These are phyloP conservation scores for Gryganskiella cystojenkinii DNA, from an alignment of 192 early-diverging fungal genomes.

Conservation along the genomic window DNA sequence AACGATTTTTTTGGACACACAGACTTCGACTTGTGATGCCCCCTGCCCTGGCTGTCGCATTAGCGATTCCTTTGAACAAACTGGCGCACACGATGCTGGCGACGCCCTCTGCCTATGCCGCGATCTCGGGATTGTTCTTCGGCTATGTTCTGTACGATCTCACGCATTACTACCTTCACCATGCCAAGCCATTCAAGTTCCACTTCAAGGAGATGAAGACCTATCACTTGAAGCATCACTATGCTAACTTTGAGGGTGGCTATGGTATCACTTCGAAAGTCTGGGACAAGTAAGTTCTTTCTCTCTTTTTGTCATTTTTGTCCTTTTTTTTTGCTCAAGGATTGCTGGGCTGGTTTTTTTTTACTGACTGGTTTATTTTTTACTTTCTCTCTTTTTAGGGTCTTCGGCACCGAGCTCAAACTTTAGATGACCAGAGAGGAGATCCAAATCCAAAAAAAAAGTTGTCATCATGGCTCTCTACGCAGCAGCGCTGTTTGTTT, in stretches of 20 bases:
- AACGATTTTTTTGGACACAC: background rate
- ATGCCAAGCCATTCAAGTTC: conserved; percentile 77
- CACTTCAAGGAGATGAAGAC: conserved; percentile 91
- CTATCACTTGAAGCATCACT: conserved; percentile 96
- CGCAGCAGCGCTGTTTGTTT: too few species aligned
- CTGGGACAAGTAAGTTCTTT: conserved; percentile 72
- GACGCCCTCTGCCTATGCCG: conserved; percentile 69
- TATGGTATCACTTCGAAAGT: conserved; percentile 93
- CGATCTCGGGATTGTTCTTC: conserved; percentile 77
- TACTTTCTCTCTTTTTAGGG: background rate
- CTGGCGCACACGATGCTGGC: conserved; percentile 69
- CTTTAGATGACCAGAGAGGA: background rate
- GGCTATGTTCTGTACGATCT: conserved; percentile 95
- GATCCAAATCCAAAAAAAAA: too few species aligned
- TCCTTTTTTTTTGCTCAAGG: background rate
- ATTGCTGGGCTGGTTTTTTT: background rate
- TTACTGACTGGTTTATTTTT: background rate
- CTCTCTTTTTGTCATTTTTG: too few species aligned
- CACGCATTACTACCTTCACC: conserved; percentile 96
- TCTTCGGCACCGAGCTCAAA: conserved; percentile 14
- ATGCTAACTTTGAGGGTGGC: conserved; percentile 87
- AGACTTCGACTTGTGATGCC: conserved; percentile 96
- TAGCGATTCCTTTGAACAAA: conserved; percentile 71
- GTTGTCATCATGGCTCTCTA: too few species aligned
- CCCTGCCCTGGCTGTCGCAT: conserved; percentile 78